These are phyloP conservation scores for Conringia planisiliqua DNA, from an alignment of 345 rosid genomes.

Conservation along the genomic window DNA sequence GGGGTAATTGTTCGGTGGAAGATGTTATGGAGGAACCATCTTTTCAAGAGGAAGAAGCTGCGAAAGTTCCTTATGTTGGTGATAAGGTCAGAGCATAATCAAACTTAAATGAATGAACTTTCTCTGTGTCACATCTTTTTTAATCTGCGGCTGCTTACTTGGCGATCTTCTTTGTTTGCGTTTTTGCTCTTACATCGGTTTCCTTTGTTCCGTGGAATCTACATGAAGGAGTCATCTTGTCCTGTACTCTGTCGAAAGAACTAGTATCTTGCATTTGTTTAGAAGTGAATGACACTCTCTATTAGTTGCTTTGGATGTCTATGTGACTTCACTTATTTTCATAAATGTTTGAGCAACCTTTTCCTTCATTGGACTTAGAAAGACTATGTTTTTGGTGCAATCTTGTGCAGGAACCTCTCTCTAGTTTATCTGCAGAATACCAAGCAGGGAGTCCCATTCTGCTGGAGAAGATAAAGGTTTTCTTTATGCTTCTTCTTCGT, in stretches of 20 bases:
- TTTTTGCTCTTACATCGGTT: background rate
- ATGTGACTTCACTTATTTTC: background rate
- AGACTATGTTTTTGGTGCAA: constrained; percentile 6
- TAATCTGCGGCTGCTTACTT: background rate
- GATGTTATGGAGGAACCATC: constrained; percentile 60
- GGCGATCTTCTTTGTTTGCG: background rate
- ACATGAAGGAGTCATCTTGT: background rate
- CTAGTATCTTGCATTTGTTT: constrained; percentile 1
- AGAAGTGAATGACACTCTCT: background rate
- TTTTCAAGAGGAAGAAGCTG: constrained; percentile 51
- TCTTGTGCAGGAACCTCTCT: constrained; percentile 73
- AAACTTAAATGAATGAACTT: background rate
- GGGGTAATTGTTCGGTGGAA: constrained; percentile 48
- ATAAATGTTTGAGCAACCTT: background rate
- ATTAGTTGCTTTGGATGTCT: background rate
- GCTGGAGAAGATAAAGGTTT: constrained; percentile 91
- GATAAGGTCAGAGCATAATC: constrained; percentile 54
- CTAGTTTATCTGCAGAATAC: constrained; percentile 79
- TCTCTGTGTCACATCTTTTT: background rate
- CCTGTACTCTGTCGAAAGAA: background rate
- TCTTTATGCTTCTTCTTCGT: background rate
- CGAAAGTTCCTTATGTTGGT: constrained; percentile 72
- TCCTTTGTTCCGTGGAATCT: background rate
- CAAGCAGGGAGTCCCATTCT: constrained; percentile 84
- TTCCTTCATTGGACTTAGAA: background rate